Conservation (phyloP, 2,329 filamentous ascomycete genomes). For the Aspergillus fijiensis region DNA sequence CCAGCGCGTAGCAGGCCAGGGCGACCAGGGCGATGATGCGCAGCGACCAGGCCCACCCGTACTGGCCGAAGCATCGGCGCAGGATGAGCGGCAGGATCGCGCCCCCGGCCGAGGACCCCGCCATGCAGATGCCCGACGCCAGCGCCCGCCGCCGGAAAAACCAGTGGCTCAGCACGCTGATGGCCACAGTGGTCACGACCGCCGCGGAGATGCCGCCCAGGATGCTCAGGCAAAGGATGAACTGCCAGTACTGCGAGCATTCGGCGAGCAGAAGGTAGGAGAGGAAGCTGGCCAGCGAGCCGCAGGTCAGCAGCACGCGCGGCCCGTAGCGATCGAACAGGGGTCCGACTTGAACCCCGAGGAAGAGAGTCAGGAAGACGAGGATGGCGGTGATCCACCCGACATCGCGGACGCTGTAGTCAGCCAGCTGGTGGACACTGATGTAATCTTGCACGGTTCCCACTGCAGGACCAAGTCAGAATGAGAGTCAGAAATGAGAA, state of each 20-base stretch:
- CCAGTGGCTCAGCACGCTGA: conserved; percentile 43
- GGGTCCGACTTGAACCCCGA: conserved; percentile 50
- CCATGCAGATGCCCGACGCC: conserved; percentile 43
- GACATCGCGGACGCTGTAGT: conserved; percentile 46
- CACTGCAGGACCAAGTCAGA: conserved; percentile 24
- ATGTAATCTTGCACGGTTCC: conserved; percentile 53
- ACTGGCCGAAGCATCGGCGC: conserved; percentile 27
- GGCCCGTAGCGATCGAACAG: conserved; percentile 41
- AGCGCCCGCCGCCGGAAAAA: conserved; percentile 40
- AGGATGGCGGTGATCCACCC: conserved; percentile 53
- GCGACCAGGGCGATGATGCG: conserved; percentile 40
- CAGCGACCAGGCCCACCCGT: conserved; percentile 36
- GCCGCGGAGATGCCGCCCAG: conserved; percentile 38
- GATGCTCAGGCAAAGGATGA: conserved; percentile 42
- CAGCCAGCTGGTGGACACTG: conserved; percentile 45
- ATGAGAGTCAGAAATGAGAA: too few relatives aligned
- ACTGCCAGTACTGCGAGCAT: conserved; percentile 51
- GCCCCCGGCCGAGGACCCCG: conserved; percentile 40
- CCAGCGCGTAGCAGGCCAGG: conserved; percentile 32
- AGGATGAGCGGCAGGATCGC: conserved; percentile 39
- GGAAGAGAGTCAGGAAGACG: conserved; percentile 46
- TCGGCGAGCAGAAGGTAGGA: conserved; percentile 50
- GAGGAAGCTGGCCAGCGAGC: conserved; percentile 38
- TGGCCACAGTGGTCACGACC: conserved; percentile 37
- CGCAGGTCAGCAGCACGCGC: conserved; percentile 40